Evolutionary conservation across 2,329 filamentous ascomycete species (phyloP).

Genomic region (Hymenoscyphus salicellus): DNA sequence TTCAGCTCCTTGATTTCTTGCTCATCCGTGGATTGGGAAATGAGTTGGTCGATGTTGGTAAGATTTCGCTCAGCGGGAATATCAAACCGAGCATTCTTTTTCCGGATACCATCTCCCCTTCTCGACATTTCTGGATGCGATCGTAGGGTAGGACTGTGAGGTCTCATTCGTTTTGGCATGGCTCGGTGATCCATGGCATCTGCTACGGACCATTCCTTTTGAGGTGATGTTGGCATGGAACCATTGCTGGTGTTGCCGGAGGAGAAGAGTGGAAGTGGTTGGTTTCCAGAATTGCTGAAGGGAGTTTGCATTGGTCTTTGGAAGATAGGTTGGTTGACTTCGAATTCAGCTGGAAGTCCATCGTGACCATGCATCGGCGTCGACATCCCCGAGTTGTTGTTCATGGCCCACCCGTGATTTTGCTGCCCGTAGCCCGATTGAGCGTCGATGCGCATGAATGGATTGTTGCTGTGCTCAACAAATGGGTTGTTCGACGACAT

Average conservation of each 20-base stretch:
- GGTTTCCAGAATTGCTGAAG: slow-evolving; percentile 51
- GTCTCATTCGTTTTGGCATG: slow-evolving; percentile 60
- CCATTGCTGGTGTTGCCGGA: slow-evolving; percentile 45
- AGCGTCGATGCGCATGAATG: slow-evolving; percentile 64
- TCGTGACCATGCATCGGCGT: slow-evolving; percentile 73
- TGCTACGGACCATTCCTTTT: slow-evolving; percentile 56
- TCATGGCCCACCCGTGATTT: slow-evolving; percentile 32
- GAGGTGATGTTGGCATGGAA: slow-evolving; percentile 54
- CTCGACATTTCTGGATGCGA: slow-evolving; percentile 68
- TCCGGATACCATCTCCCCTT: slow-evolving; percentile 65
- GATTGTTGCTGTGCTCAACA: slow-evolving; percentile 57
- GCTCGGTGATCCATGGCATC: slow-evolving; percentile 47
- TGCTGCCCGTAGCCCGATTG: slow-evolving; percentile 40
- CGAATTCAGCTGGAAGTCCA: slow-evolving; percentile 56
- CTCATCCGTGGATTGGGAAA: slow-evolving; percentile 82
- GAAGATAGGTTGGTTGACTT: slow-evolving; percentile 51
- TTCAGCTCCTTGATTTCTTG: slow-evolving; percentile 97
- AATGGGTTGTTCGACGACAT: slow-evolving; percentile 63
- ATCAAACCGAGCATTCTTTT: slow-evolving; percentile 98
- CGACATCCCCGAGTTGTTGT: slow-evolving; percentile 63
- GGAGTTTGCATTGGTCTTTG: slow-evolving; percentile 51
- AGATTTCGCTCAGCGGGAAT: slow-evolving; percentile 92
- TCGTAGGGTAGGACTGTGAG: slow-evolving; percentile 64
- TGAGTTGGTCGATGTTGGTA: slow-evolving; percentile 90
- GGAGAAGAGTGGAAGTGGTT: slow-evolving; percentile 54